Percentiles rank a stretch among this genome's conserved stretches.
Conservation (phyloP, 2,329 filamentous ascomycete species). For the Leptographium flavum region DNA sequence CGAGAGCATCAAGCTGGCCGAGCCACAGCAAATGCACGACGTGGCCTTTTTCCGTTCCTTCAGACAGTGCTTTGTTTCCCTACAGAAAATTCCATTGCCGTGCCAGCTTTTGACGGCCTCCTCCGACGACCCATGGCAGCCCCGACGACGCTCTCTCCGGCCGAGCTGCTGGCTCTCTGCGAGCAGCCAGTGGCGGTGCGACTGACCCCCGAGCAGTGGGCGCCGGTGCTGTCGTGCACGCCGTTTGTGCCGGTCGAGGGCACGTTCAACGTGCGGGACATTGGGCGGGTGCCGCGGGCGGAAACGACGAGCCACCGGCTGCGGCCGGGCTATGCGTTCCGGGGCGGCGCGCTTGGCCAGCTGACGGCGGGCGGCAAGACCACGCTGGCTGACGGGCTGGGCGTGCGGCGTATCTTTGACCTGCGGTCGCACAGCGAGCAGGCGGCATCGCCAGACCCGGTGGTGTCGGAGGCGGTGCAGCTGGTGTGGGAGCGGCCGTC, state of each 20-base stretch:
- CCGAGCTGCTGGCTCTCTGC: slow-evolving; percentile 23
- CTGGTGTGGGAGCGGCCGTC: slow-evolving; percentile 24
- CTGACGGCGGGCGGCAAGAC: slow-evolving; percentile 22
- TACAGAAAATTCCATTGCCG: too few species aligned
- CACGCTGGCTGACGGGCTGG: slow-evolving; percentile 22
- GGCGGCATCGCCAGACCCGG: slow-evolving; percentile 26
- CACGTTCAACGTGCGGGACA: slow-evolving; percentile 37
- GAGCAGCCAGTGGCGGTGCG: slow-evolving; percentile 25
- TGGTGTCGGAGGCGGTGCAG: slow-evolving; percentile 27
- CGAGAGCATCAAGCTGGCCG: too few species aligned
- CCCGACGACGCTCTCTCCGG: slow-evolving; percentile 4
- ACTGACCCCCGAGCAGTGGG: slow-evolving; percentile 23
- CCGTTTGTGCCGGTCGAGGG: slow-evolving; percentile 32
- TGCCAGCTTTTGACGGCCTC: too few species aligned
- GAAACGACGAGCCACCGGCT: slow-evolving; percentile 14
- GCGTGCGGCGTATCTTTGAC: slow-evolving; percentile 34
- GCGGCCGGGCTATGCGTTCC: slow-evolving; percentile 27
- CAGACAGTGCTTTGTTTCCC: too few species aligned
- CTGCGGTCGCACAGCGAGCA: slow-evolving; percentile 32
- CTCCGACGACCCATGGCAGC: too few species aligned
- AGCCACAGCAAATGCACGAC: too few species aligned
- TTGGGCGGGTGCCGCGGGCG: slow-evolving; percentile 25
- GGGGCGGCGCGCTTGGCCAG: slow-evolving; percentile 28
- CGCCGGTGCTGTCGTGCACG: slow-evolving; percentile 21
- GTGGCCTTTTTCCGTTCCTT: too few species aligned